phyloP scores from a whole-genome alignment of 176 grass and related monocot genomes.

The Avena sativa region DNA sequence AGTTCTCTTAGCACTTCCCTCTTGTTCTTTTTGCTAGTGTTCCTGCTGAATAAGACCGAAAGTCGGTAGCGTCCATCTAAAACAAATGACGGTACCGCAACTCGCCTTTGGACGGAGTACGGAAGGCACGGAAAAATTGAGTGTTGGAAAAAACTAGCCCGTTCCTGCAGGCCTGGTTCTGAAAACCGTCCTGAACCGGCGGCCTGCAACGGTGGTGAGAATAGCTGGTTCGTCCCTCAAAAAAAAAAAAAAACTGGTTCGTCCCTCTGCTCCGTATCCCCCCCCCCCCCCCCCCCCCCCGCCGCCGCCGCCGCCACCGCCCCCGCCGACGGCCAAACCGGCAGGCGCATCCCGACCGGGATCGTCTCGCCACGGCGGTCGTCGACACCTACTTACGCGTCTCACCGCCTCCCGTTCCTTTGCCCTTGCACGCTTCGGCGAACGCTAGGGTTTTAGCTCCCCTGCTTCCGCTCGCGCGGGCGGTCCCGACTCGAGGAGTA shows the following conservation, averaged over 20 bases:
- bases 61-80: no score
- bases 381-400: background rate
- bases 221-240: background rate
- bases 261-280: background rate
- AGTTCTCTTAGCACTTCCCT: no score
- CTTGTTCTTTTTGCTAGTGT: no score
- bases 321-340: slow-evolving; percentile 1
- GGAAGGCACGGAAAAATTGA: no score
- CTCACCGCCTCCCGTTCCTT: background rate
- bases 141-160: background rate
- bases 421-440: background rate
- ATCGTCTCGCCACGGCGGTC: background rate
- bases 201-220: background rate
- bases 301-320: background rate
- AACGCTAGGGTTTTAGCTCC: slow-evolving; percentile 39
- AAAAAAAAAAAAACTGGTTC: background rate
- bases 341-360: background rate
- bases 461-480: slow-evolving; percentile 19
- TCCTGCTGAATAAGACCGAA: no score
- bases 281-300: background rate
- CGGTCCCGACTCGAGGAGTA: background rate
- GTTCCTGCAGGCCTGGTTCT: background rate
- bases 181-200: slow-evolving; percentile 16
- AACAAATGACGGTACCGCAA: no score
- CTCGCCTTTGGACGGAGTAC: no score